phyloP scores from a whole-genome alignment of 257 asterid genomes.

The Mitragyna speciosa region DNA sequence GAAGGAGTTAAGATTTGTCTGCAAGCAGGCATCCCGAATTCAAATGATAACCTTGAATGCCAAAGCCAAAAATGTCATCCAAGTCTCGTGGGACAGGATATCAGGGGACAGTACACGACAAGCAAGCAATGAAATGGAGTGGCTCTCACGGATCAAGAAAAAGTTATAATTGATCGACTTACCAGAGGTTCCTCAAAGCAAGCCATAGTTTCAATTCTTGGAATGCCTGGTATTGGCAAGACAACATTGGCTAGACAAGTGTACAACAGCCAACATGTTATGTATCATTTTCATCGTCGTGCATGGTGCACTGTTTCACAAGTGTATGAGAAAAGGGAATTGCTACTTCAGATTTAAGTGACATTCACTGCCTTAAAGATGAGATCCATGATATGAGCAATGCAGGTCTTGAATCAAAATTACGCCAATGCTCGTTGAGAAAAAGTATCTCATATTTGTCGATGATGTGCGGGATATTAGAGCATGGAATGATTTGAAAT shows the following conservation, averaged over 20 bases:
- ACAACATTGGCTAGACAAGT: constrained; percentile 8
- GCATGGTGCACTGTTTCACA: constrained; percentile 7
- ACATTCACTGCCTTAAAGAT: neutral
- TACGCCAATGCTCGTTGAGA: constrained; percentile 1
- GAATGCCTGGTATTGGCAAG: constrained; percentile 16
- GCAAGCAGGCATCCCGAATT: neutral
- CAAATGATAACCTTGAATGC: neutral
- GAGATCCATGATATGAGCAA: neutral
- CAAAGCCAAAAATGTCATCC: no score
- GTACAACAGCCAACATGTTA: neutral
- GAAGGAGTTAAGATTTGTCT: neutral
- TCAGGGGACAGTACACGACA: no score
- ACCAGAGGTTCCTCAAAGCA: neutral
- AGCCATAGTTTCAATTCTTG: constrained; percentile 5
- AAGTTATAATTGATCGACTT: no score
- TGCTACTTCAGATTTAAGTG: no score
- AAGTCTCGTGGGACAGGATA: no score
- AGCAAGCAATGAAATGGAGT: no score
- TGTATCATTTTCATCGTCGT: neutral
- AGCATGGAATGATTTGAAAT: constrained; percentile 6
- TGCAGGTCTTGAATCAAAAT: neutral
- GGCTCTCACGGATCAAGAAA: no score
- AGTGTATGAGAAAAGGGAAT: neutral
- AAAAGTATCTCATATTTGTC: constrained; percentile 5
- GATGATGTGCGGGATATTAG: constrained; percentile 12